Base-by-base conservation (phyloP, 768 basidiomycete species). In the Mycena floridula region DNA sequence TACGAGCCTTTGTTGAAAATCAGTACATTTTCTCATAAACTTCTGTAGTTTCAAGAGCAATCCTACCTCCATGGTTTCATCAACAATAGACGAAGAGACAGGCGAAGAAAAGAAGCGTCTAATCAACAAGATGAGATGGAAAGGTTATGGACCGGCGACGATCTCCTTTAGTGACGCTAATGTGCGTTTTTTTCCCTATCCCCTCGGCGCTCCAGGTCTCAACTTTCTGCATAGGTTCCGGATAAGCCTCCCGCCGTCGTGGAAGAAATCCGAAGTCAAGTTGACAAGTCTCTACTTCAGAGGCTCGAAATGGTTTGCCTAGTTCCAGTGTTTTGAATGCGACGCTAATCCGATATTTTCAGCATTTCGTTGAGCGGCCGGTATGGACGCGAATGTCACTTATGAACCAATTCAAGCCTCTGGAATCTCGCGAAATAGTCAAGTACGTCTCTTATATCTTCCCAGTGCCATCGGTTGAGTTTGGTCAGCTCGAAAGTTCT, bases 321-420 rank as follows among this genome's bases (percentile, higher is more conserved):
- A 18, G 15, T 37, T 40, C 16, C n/a, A 15, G 3, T 3, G 18
- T 50, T 3, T 36, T 39, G 24, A n/a, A n/a, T 41, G 39, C 37
- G 18, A 30, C 2, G n/a, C 11, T 22, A 16, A 25, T 13, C 28
- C 8, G 21, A 16, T 36, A 3, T 41, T 24, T 16, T n/a, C 40
- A 93, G 89, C 61, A 81, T 18, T 84, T 97, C 46, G 64, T 67
- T 38, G 68, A 82, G 46, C 76, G 95, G 21, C 90, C 93, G 0
- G 67, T 95, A 7, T 98, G 94, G 93, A 89, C 89, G 1, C 77
- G 93, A n/a, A 72, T 76, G 50, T 86, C 89, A 1, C 66, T 98
- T 6, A 76, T 90, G 51, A 93, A 89, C 51, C 91, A 92, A 55
- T 81, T 96, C 46, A 67, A 76, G 6, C 63, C 74, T 1, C 60